Conservation (phyloP, 805 yeast genomes). For the Candida nanaspora region DNA sequence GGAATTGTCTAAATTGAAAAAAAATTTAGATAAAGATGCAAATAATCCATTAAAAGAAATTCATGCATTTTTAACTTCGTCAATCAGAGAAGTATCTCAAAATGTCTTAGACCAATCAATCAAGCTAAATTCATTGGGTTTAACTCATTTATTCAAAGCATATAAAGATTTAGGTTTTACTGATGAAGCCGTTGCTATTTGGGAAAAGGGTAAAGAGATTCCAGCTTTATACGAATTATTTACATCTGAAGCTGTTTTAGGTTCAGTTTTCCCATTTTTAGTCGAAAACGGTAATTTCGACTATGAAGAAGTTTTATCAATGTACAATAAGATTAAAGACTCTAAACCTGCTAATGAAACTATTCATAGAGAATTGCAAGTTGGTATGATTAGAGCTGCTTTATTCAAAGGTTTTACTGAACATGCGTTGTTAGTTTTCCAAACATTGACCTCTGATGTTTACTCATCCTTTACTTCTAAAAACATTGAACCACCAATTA, state of each 20-base stretch:
- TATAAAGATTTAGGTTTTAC: slow-evolving; percentile 54
- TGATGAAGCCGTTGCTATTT: slow-evolving; percentile 58
- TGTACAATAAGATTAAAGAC: slow-evolving; percentile 36
- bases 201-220: slow-evolving; percentile 58
- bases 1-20: slow-evolving; percentile 46
- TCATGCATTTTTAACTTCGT: slow-evolving; percentile 40
- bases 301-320: slow-evolving; percentile 52
- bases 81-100: slow-evolving; percentile 44
- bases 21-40: slow-evolving; percentile 52
- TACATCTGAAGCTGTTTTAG: slow-evolving; percentile 59
- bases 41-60: slow-evolving; percentile 50
- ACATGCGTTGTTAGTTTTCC: slow-evolving; percentile 59
- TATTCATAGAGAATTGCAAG: slow-evolving; percentile 42
- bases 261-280: slow-evolving; percentile 61
- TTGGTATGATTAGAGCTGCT: slow-evolving; percentile 71
- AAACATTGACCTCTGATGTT: slow-evolving; percentile 46
- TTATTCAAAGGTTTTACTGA: slow-evolving; percentile 56
- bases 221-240: slow-evolving; percentile 35
- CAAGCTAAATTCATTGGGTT: slow-evolving; percentile 43
- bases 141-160: slow-evolving; percentile 50
- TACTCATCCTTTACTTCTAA: slow-evolving; percentile 27
- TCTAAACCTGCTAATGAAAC: slow-evolving; percentile 25
- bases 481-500: slow-evolving; percentile 26
- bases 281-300: slow-evolving; percentile 51
- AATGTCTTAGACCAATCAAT: slow-evolving; percentile 39